These are phyloP conservation scores for Lonicera japonica DNA, from an alignment of 129 eudicot species.

Conservation along the genomic window DNA sequence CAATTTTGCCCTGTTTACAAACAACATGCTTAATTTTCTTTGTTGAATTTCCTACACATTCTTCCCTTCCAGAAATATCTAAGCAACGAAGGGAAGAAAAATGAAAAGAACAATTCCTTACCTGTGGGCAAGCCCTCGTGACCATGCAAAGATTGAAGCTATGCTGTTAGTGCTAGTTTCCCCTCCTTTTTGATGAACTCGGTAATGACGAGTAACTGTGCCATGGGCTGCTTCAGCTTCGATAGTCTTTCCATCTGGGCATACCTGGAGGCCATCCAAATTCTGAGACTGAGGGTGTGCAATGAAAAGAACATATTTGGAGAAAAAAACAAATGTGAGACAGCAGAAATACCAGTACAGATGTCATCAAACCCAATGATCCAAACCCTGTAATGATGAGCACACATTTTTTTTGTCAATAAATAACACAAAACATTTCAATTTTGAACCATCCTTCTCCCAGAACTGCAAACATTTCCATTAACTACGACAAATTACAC, in stretches of 20 bases:
- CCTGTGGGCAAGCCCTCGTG: slow-evolving; percentile 95
- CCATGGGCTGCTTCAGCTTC: slow-evolving; percentile 98
- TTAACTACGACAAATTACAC: neutral
- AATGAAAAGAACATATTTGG: too few species aligned
- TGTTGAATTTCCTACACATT: too few species aligned
- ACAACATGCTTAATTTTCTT: too few species aligned
- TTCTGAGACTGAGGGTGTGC: too few species aligned
- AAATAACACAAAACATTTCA: too few species aligned
- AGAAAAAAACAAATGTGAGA: slow-evolving; percentile 1
- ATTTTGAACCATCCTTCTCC: too few species aligned
- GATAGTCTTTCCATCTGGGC: slow-evolving; percentile 95
- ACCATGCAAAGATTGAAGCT: slow-evolving; percentile 94
- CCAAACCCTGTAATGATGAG: slow-evolving; percentile 78
- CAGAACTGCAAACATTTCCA: too few species aligned
- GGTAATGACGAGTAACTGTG: slow-evolving; percentile 80
- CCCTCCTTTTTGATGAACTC: slow-evolving; percentile 90
- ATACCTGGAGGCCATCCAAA: slow-evolving; percentile 35
- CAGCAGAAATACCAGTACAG: slow-evolving; percentile 62
- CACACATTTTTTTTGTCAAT: too few species aligned
- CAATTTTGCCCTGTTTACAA: slow-evolving; percentile 64
- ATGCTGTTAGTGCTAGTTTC: slow-evolving; percentile 94
- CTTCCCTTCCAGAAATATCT: too few species aligned
- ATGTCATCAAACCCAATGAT: slow-evolving; percentile 96
- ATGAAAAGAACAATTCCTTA: too few species aligned
- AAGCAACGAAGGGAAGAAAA: too few species aligned